Evolutionary conservation across 805 yeast species (phyloP).

Genomic region (Scheffersomyces ergatensis): DNA sequence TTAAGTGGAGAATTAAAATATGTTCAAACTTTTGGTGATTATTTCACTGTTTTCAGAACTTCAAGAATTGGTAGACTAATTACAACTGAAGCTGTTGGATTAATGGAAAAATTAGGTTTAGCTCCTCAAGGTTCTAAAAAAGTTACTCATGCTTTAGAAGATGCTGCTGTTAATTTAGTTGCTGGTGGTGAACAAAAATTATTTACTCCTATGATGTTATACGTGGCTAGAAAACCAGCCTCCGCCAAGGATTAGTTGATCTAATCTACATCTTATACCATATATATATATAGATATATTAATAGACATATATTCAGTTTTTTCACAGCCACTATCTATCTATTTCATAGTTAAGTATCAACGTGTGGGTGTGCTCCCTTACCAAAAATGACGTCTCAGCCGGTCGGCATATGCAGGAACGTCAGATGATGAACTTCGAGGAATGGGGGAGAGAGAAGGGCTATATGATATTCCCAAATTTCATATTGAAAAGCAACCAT

Average conservation of each 20-base stretch:
- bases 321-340: conserved; percentile 1
- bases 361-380: too few relatives aligned
- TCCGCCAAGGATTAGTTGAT: conserved; percentile 9
- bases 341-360: too few relatives aligned
- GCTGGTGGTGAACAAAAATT: conserved; percentile 87
- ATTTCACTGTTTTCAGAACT: conserved; percentile 85
- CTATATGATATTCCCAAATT: too few relatives aligned
- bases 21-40: conserved; percentile 74
- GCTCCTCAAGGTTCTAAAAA: conserved; percentile 89
- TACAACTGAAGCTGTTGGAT: conserved; percentile 76
- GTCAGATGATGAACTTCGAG: too few relatives aligned
- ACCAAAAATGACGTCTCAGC: too few relatives aligned
- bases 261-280: neutral
- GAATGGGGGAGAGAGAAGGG: too few relatives aligned
- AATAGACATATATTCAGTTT: neutral
- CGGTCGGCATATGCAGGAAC: too few relatives aligned
- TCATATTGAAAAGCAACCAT: too few relatives aligned
- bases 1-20: conserved; percentile 91
- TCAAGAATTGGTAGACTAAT: conserved; percentile 80
- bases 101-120: conserved; percentile 79
- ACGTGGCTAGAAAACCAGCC: conserved; percentile 79
- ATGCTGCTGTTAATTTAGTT: conserved; percentile 93
- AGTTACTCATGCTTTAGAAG: conserved; percentile 91
- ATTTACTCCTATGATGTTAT: conserved; percentile 98
- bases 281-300: too few relatives aligned